phyloP scores from a whole-genome alignment of 176 grass and related monocot genomes.

The Carex littledalei region DNA sequence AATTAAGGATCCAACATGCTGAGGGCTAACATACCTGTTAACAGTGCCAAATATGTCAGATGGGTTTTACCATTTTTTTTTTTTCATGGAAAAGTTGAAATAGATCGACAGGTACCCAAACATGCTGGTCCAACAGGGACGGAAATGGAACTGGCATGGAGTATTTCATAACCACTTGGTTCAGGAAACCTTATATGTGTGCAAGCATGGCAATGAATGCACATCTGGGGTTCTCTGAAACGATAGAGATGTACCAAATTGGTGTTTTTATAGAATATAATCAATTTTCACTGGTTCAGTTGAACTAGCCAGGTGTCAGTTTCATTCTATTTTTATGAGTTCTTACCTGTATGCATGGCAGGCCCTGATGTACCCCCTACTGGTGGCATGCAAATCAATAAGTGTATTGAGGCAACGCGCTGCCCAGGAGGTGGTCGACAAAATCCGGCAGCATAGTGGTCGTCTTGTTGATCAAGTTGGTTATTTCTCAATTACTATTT shows the following conservation, averaged over 20 bases:
- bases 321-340: conserved; percentile 25
- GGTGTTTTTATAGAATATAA: background rate
- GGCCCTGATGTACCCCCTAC: conserved; percentile 98
- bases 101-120: background rate
- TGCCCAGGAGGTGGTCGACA: conserved; percentile 89
- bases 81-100: conserved; percentile 5
- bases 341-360: conserved; percentile 24
- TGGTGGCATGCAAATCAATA: conserved; percentile 98
- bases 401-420: conserved; percentile 77
- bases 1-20: background rate
- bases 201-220: background rate
- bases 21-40: background rate
- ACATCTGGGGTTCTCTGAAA: background rate
- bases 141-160: background rate
- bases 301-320: background rate
- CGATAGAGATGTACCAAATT: background rate
- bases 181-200: background rate
- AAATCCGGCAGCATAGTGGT: conserved; percentile 94
- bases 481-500: background rate
- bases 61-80: background rate
- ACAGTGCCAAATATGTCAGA: background rate
- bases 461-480: conserved; percentile 88
- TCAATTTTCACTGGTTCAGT: background rate
- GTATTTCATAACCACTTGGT: background rate
- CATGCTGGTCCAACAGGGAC: background rate